phyloP scores from a whole-genome alignment of 768 basidiomycete species.

The Suillus placidus region DNA sequence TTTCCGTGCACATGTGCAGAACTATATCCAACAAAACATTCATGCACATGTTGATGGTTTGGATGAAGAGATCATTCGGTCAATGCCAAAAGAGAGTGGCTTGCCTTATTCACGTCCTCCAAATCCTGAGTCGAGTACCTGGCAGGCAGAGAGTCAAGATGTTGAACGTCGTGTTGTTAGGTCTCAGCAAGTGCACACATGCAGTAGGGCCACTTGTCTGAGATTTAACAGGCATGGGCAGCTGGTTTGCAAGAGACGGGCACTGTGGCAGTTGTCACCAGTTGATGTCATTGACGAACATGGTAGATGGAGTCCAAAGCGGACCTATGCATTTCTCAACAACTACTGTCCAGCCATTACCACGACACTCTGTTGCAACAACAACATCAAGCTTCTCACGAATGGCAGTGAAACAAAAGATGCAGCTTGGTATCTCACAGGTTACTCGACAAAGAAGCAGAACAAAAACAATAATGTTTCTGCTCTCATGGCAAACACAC shows the following conservation, averaged over 20 bases:
- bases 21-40: too few relatives aligned
- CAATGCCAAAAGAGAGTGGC: too few relatives aligned
- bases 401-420: conserved; percentile 38
- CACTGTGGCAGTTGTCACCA: background rate
- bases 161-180: too few relatives aligned
- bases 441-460: conserved; percentile 40
- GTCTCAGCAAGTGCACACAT: too few relatives aligned
- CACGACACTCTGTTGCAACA: conserved; percentile 36
- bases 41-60: too few relatives aligned
- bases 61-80: too few relatives aligned
- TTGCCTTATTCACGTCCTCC: too few relatives aligned
- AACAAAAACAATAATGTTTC: conserved; percentile 34
- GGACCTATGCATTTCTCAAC: background rate
- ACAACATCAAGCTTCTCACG: conserved; percentile 44
- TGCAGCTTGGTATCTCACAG: conserved; percentile 36
- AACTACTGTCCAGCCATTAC: conserved; percentile 23
- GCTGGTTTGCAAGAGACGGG: background rate
- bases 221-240: background rate
- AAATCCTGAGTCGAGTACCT: too few relatives aligned
- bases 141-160: too few relatives aligned
- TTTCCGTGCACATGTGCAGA: too few relatives aligned
- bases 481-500: conserved; percentile 35
- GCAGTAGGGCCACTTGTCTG: too few relatives aligned
- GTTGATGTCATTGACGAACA: background rate
- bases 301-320: background rate